phyloP scores from a whole-genome alignment of 2,329 filamentous ascomycete species.

The Neocatenulostroma microsporum region DNA sequence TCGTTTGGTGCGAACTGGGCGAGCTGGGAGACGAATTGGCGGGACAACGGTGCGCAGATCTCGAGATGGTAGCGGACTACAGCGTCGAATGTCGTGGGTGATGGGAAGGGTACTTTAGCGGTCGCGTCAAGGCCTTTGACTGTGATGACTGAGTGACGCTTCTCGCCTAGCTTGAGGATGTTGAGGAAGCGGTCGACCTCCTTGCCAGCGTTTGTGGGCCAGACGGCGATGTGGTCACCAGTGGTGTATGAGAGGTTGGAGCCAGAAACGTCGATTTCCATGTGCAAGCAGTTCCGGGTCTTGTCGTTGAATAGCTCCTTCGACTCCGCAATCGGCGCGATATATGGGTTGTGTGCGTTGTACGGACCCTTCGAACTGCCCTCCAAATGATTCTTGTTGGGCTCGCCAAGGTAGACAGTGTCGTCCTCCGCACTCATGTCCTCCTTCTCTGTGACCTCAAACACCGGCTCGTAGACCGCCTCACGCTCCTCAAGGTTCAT shows the following conservation, averaged over 20 bases:
- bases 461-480: constrained; percentile 88
- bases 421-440: constrained; percentile 65
- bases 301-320: constrained; percentile 81
- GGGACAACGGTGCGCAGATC: constrained; percentile 88
- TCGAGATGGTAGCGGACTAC: constrained; percentile 94
- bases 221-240: constrained; percentile 92
- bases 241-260: constrained; percentile 92
- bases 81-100: constrained; percentile 91
- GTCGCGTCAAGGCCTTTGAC: constrained; percentile 91
- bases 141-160: constrained; percentile 73
- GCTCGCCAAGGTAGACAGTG: constrained; percentile 89
- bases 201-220: constrained; percentile 89
- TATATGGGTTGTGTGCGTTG: constrained; percentile 81
- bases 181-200: constrained; percentile 87
- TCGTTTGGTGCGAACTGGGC: constrained; percentile 86
- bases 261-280: constrained; percentile 85
- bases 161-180: constrained; percentile 65
- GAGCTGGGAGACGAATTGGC: constrained; percentile 83
- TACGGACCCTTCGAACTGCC: constrained; percentile 77
- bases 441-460: constrained; percentile 63
- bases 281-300: constrained; percentile 89
- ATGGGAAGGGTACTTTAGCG: constrained; percentile 94
- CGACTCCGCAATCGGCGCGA: constrained; percentile 89
- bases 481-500: constrained; percentile 93
- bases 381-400: constrained; percentile 73